Base-by-base conservation (phyloP, 1,139 yeast genomes). In the Meyerozyma smithsonii region DNA sequence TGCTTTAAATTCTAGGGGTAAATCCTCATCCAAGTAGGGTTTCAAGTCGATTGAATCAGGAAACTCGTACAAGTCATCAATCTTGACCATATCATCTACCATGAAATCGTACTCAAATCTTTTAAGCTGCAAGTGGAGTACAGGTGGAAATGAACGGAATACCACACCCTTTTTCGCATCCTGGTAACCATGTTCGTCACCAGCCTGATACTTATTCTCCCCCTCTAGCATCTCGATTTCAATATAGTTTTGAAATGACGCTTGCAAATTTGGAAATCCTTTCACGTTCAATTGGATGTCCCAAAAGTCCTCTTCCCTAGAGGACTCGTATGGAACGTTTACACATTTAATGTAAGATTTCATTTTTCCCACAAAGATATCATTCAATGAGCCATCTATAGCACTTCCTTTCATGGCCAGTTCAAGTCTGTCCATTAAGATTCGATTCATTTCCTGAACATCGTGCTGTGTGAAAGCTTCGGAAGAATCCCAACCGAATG, bases 381-480 rank as follows among this genome's bases (percentile, higher is more conserved):
- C 84, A 55, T 80, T 86, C 42, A 92, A 64, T 36, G 79, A 76
- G 28, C 86, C 87, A 58, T 89, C 97, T 20, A 88, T 92, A 1
- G 72, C 67, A 0, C 97, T 84, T 5, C 89, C 92, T 56, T 89
- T 89, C 97, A 92, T 90, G 39, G 88, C 87, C 5, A 81, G 73
- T 61, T 94, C 99, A 39, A 92, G 71, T 51, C 84, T 81, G 59
- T 92, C 99, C 97, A 94, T 92, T 56, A 92, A 72, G 32, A 94
- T 90, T 53, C 99, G 82, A 58, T 90, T 89, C 59, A 94, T 73
- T 59, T 92, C 99, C 59, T 94, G 98, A 12, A 92, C 97, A 58
- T 92, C 99, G 61, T 92, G 98, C 61, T 92, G 99, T 6, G 96
- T 87, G 59, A 92, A 94, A 0, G 97, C 96, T 53, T 92, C 98